Base-by-base conservation (phyloP, 257 asterid genomes). In the Rubia yunnanensis region DNA sequence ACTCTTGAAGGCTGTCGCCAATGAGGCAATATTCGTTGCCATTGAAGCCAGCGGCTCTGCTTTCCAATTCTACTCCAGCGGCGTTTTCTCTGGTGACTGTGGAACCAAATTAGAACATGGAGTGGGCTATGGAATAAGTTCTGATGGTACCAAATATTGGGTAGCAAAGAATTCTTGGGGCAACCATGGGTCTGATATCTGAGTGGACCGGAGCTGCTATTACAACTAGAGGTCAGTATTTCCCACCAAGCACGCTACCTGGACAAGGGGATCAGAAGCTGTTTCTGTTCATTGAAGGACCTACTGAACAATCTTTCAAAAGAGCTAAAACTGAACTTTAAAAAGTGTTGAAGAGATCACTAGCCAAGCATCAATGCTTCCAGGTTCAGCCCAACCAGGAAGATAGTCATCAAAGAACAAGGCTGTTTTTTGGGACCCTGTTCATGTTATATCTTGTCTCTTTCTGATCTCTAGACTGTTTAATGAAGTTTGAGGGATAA, bases 171-270 rank as follows among this genome's bases (percentile, higher is more conserved):
- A n/a, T n/a, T n/a, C n/a, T n/a, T n/a, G n/a, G 46, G 15, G 46
- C 9, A 8, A 38, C 46, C 10, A 72, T 91, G 58, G 96, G 95
- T 35, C 96, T 92, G 10, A 88, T 91, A n/a, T 86, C 96, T 32
- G 97, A 91, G 5, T 88, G 89, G 89, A 88, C 97, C 1, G 97
- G 96, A 65, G 95, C 97, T 68, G 96, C 97, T 32, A 86, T 91
- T 64, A 91, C 97, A 34, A 88, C 96, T 10, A 78, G 95, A 53
- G 97, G 97, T 28, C 96, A 88, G 50, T 88, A 48, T 71, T 81
- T 81, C 70, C 88, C 92, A 28, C 86, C 87, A 0, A 96, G 97
- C 20, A 88, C 32, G 86, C 54, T 68, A 63, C 78, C 82, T 2
- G 91, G 92, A 36, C 81, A 86, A 0, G 88, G 87, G 71, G 95